Evolutionary conservation across 331 rosid genomes (phyloP), one percentile per base, ranked within the genome.

Genomic region (Cydonia oblonga): DNA sequence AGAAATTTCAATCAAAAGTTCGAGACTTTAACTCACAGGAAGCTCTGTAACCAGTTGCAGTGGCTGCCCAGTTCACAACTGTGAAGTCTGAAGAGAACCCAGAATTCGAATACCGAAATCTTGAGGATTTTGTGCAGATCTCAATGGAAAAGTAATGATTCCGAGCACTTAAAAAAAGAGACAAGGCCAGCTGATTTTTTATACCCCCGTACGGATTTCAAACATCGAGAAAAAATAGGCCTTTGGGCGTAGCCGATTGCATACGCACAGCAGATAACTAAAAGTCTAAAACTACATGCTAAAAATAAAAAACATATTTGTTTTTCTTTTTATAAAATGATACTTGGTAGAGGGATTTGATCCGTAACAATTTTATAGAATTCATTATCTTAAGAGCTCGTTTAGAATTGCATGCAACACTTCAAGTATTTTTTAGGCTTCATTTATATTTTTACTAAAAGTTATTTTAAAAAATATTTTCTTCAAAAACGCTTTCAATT

Each of bases 131-230:
- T 32, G 16, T 49, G 79, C 46, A 83, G 87, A 87, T 87, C 87
- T 78, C 81, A 64, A 73, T 54, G 20, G 40, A 54, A 51, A 64
- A 13, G 35, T 52, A 73, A 68, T 44, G 11, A 72, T 25, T 57
- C 52, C 42, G 25, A 67, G 49, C 74, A 61, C 66, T 42, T 25
- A 42, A 71, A 76, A 5, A 66, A 67, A 66, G 86, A 75, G 85
- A 2, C 3, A 83, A 69, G 54, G 69, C 46, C 87, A 86, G 81
- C 78, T 79, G 88, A 74, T 35, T 38, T 24, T 68, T 64, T 51
- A 40, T 24, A 51, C 26, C 80, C 81, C 81, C 9, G 69, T 73
- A 78, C 75, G 77, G 81, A 65, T 30, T 32, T 7, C 19, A 63
- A 71, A 64, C 81, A 49, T 65, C n/a, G n/a, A 78, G 71, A 9